Evolutionary conservation across 768 basidiomycete species (phyloP), one percentile per base, ranked within the genome.

Genomic region (Macrolepiota fuliginosa): DNA sequence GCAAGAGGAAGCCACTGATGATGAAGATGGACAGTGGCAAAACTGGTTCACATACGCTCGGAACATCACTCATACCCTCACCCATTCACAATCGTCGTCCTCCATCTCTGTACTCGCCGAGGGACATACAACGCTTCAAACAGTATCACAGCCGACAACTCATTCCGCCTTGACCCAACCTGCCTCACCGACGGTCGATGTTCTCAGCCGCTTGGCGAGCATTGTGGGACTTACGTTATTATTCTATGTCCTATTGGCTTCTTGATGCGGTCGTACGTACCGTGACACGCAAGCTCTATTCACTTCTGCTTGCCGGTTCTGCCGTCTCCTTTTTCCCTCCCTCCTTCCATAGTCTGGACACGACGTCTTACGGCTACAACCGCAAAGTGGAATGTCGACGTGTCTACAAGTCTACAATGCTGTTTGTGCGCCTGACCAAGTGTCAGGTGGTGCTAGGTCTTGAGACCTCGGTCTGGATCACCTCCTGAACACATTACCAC

Each of bases 221-320:
- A 29, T 62, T n/a, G 36, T 56, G 63, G 39, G 56, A 12, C 59
- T 61, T 52, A 32, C 59, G 39, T 35, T 62, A 52, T 15, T 62
- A 51, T 36, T 62, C 49, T 51, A 69, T 40, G 60, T 64, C 52
- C 51, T 61, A 52, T 55, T 74, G 64, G 17, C 71, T 70, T 32
- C 74, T 60, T 73, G 86, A 87, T 9, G 42, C 17, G 7, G 42
- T 15, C 42, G 17, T 45, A 4, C 42, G 42, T 17, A 19, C n/a
- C 7, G n/a, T 45, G 7, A 17, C 42, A n/a, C 42, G 10, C 19
- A n/a, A 15, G 19, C 19, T 45, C n/a, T 2, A 15, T 45, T 45
- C 7, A 17, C 17, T 9, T n/a, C 42, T 45, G 42, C 42, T 45
- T 32, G 29, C 29, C 29, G 29, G 3, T 32, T 7, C 29, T 7